Evolutionary conservation across 352 stramenopile species (phyloP).

Genomic region (Pythium chondricola): DNA sequence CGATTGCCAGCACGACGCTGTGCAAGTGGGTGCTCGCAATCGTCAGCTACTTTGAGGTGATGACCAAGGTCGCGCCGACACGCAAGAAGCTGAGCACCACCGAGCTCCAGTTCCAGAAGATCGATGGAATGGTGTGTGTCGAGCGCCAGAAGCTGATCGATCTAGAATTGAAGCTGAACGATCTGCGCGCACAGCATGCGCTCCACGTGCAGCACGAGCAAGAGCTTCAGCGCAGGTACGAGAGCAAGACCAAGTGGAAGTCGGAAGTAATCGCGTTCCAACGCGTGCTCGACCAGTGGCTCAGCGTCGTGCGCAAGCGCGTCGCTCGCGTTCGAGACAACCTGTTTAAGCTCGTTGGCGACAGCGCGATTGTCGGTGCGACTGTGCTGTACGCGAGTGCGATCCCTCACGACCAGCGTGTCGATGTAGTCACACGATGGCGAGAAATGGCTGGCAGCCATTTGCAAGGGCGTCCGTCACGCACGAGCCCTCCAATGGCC

Average conservation of each 20-base stretch:
- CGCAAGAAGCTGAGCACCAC: slow-evolving; percentile 38
- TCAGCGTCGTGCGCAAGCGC: slow-evolving; percentile 18
- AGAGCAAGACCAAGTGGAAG: slow-evolving; percentile 38
- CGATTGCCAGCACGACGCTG: slow-evolving; percentile 57
- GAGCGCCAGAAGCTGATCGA: slow-evolving; percentile 49
- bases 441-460: slow-evolving; percentile 10
- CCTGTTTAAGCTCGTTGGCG: slow-evolving; percentile 23
- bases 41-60: slow-evolving; percentile 63
- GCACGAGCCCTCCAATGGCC: not conserved
- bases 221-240: slow-evolving; percentile 47
- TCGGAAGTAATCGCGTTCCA: slow-evolving; percentile 31
- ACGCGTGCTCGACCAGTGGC: slow-evolving; percentile 33
- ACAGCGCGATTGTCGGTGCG: slow-evolving; percentile 31
- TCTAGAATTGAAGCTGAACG: slow-evolving; percentile 42
- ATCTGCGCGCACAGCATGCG: slow-evolving; percentile 28
- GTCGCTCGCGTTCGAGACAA: slow-evolving; percentile 17
- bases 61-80: slow-evolving; percentile 50
- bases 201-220: slow-evolving; percentile 29
- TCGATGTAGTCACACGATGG: slow-evolving; percentile 20
- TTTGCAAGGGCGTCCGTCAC: slow-evolving; percentile 6
- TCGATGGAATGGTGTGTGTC: slow-evolving; percentile 30
- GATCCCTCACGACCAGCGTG: slow-evolving; percentile 17
- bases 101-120: slow-evolving; percentile 29
- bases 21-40: slow-evolving; percentile 70
- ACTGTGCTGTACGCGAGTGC: slow-evolving; percentile 26